Percentiles rank a stretch among this genome's conserved stretches.
Evolutionary conservation across 257 asterid genomes (phyloP).

Genomic region (Solanum neorickii): DNA sequence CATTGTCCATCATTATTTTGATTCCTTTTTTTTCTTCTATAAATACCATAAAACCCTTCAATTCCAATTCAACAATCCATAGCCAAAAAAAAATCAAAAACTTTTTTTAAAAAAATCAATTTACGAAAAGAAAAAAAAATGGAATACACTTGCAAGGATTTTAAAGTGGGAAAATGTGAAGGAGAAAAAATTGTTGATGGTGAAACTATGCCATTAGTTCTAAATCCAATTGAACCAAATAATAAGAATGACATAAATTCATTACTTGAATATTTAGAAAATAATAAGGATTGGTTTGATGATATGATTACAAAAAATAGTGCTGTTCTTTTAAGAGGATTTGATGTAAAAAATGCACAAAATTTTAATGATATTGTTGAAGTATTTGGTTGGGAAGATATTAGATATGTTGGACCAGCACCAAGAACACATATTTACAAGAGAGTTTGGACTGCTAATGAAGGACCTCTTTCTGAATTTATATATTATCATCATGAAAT

Average conservation of each 20-base stretch:
- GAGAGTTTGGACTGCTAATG: slow-evolving; percentile 80
- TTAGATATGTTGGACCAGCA: slow-evolving; percentile 81
- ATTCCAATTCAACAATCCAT: background rate
- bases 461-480: slow-evolving; percentile 74
- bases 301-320: slow-evolving; percentile 62
- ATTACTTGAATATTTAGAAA: slow-evolving; percentile 24
- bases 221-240: slow-evolving; percentile 21
- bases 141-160: slow-evolving; percentile 47
- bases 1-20: background rate
- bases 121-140: background rate
- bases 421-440: slow-evolving; percentile 70
- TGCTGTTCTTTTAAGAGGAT: slow-evolving; percentile 61
- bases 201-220: slow-evolving; percentile 64
- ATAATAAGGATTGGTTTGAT: slow-evolving; percentile 71
- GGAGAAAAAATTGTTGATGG: slow-evolving; percentile 67
- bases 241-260: slow-evolving; percentile 13
- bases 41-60: background rate
- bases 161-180: slow-evolving; percentile 78
- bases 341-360: slow-evolving; percentile 42
- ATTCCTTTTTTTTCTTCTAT: background rate
- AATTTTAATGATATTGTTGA: slow-evolving; percentile 69
- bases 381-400: slow-evolving; percentile 62
- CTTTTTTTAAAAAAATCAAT: background rate
- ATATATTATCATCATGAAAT: slow-evolving; percentile 81
- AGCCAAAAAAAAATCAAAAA: background rate